phyloP scores from a whole-genome alignment of 345 rosid genomes.

The Bruguiera sexangula region DNA sequence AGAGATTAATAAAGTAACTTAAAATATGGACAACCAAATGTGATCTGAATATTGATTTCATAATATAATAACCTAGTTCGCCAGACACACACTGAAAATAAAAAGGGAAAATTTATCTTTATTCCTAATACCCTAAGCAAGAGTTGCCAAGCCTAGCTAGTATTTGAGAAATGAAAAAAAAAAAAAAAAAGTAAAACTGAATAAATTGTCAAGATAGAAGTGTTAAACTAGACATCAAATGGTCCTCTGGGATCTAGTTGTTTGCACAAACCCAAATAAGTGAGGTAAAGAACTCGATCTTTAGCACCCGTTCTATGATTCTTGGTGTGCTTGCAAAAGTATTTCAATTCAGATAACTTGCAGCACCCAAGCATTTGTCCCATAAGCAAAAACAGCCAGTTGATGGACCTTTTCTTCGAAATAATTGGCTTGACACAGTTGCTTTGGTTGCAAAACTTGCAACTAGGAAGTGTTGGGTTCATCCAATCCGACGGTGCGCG shows the following conservation, averaged over 20 bases:
- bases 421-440: constrained; percentile 21
- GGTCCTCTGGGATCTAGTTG: constrained; percentile 34
- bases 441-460: constrained; percentile 19
- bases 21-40: too few species aligned
- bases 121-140: too few species aligned
- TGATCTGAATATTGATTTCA: too few species aligned
- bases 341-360: constrained; percentile 32
- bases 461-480: constrained; percentile 27
- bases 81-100: too few species aligned
- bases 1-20: too few species aligned
- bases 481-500: constrained; percentile 37
- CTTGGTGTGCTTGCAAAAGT: constrained; percentile 40
- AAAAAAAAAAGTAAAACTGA: too few species aligned
- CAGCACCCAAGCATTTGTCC: constrained; percentile 41
- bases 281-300: constrained; percentile 38
- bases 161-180: too few species aligned
- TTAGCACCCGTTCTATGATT: constrained; percentile 45
- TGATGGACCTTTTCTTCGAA: constrained; percentile 27
- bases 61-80: too few species aligned
- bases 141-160: too few species aligned
- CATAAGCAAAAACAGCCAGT: constrained; percentile 41
- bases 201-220: too few species aligned
- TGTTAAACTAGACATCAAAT: constrained; percentile 11
- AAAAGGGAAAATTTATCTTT: too few species aligned
- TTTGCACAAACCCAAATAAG: constrained; percentile 34